phyloP scores from a whole-genome alignment of 2,329 filamentous ascomycete genomes.

The Mariannaea sp. region DNA sequence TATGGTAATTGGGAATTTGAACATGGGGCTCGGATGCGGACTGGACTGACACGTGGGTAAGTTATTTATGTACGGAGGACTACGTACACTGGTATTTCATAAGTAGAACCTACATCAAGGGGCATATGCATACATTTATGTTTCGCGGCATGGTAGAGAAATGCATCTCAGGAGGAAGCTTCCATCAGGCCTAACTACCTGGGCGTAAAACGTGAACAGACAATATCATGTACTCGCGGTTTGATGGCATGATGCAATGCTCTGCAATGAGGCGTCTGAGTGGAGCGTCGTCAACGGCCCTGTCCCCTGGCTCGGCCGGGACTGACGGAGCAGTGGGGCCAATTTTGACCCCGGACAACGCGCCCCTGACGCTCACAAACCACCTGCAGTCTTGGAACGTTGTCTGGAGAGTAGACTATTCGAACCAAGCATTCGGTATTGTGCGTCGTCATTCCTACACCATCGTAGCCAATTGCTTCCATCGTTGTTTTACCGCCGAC shows the following conservation, averaged over 20 bases:
- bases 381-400: conserved; percentile 1
- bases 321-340: conserved; percentile 34
- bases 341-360: conserved; percentile 25
- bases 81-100: conserved; percentile 10
- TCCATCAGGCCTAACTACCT: not conserved
- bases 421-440: no score
- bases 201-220: no score
- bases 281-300: conserved; percentile 4
- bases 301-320: conserved; percentile 21
- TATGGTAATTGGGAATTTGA: conserved; percentile 18
- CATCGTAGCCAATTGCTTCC: not conserved
- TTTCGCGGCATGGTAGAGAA: no score
- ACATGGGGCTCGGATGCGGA: not conserved
- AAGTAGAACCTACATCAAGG: not conserved
- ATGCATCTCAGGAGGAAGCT: not conserved
- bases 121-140: not conserved
- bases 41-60: no score
- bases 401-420: no score
- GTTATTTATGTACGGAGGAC: no score
- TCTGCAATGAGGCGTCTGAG: not conserved
- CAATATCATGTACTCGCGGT: no score
- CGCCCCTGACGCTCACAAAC: conserved; percentile 20
- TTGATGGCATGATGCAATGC: no score
- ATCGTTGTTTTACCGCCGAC: not conserved
- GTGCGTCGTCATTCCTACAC: not conserved